Evolutionary conservation across 73 alveolate genomes (phyloP).

Genomic region (Paramecium octaurelia): DNA sequence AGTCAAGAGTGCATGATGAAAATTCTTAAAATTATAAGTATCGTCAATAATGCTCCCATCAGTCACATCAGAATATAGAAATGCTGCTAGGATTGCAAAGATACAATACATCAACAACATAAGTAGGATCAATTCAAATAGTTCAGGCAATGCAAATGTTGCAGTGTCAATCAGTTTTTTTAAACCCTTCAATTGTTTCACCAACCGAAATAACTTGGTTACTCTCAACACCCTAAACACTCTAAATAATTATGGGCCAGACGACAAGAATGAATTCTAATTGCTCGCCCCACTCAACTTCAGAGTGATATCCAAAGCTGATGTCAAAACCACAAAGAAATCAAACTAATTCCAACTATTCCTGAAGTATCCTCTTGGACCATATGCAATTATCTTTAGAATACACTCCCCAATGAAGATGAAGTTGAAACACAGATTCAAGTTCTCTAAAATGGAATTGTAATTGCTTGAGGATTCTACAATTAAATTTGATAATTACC

Average conservation of each 20-base stretch:
- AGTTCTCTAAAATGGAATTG: constrained; percentile 52
- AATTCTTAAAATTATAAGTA: constrained; percentile 75
- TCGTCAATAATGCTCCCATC: constrained; percentile 66
- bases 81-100: constrained; percentile 91
- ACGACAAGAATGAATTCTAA: constrained; percentile 53
- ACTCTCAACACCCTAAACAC: constrained; percentile 73
- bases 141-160: constrained; percentile 89
- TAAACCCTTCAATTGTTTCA: constrained; percentile 69
- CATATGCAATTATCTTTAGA: constrained; percentile 72
- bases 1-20: constrained; percentile 69
- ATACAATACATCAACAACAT: constrained; percentile 86
- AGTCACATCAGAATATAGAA: constrained; percentile 70
- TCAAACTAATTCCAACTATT: constrained; percentile 84
- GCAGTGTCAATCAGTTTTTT: constrained; percentile 69
- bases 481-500: background rate
- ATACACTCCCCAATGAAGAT: constrained; percentile 73
- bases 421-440: constrained; percentile 58
- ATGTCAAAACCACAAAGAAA: constrained; percentile 79
- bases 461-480: constrained; percentile 55
- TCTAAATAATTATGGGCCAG: constrained; percentile 71
- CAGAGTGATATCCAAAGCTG: constrained; percentile 67
- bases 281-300: constrained; percentile 64
- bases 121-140: constrained; percentile 83
- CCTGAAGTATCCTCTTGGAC: constrained; percentile 68
- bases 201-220: constrained; percentile 70